A percentile compares a stretch with the other conserved stretches of the same genome.
Evolutionary conservation across 306 rosid genomes (phyloP).

Genomic region (Rosa lucieae): DNA sequence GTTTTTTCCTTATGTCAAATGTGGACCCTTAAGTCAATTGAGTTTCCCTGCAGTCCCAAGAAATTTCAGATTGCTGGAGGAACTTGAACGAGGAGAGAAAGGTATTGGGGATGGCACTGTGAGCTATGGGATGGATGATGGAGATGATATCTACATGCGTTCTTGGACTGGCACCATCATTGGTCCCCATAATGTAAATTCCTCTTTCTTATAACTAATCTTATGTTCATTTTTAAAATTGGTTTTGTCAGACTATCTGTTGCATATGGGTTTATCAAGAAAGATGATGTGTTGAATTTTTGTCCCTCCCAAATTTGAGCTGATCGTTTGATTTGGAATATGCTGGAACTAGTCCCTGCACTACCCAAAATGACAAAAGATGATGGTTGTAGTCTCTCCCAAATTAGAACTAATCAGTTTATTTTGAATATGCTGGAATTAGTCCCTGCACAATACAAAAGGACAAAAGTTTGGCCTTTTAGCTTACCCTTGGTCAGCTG

Average conservation of each 20-base stretch:
- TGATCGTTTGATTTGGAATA: neutral
- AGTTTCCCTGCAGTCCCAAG: constrained; percentile 75
- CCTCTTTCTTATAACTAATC: neutral
- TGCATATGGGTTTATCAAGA: constrained; percentile 1
- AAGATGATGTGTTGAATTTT: constrained; percentile 4
- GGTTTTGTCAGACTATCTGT: neutral
- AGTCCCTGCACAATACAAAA: neutral
- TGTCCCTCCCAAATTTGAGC: neutral
- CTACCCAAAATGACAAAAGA: neutral
- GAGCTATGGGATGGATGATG: constrained; percentile 99
- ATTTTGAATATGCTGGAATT: neutral
- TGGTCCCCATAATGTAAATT: constrained; percentile 95
- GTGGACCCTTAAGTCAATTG: constrained; percentile 11
- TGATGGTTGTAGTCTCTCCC: neutral
- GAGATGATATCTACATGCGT: constrained; percentile 97
- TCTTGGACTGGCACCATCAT: constrained; percentile 66
- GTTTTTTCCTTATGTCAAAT: constrained; percentile 12
- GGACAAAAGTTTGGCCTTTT: neutral
- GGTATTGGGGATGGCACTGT: constrained; percentile 94
- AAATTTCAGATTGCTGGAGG: constrained; percentile 99
- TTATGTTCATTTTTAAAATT: neutral
- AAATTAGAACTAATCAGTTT: neutral
- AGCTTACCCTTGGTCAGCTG: neutral
- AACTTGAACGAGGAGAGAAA: constrained; percentile 96
- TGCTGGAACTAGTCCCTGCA: neutral